Evolutionary conservation across 2,329 filamentous ascomycete genomes (phyloP), one percentile per base, ranked within the genome.

Genomic region (Alternaria sp.): DNA sequence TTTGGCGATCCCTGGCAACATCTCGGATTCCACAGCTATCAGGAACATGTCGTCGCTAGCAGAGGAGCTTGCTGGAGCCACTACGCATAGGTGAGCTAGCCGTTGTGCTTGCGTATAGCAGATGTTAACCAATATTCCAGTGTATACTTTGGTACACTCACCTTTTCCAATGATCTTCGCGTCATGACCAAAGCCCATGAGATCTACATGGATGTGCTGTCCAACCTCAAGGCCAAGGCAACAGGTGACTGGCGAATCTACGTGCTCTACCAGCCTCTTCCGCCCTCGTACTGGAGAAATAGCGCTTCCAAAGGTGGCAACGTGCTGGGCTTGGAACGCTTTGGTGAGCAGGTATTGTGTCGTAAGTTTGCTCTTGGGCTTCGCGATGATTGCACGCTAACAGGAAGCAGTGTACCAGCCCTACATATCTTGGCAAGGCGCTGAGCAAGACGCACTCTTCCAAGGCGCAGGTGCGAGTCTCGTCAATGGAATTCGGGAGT

Each of bases 161-260:
- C 70, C 2, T 70, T 77, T 34, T 65, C 65, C n/a, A 75, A 76
- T 40, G 74, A 77, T 36, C 57, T 67, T 56, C 72, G 61, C 11
- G 67, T 80, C 13, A 73, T 80, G 63, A 66, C 66, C 23, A 70
- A 77, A 42, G 77, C 77, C 7, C 72, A 78, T 39, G 74, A 74
- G 54, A 75, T 80, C 53, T 80, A 81, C 65, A 66, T 73, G 41
- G 72, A 75, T 11, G 74, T 81, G 56, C 71, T 79, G 41, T 69
- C 68, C 28, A 72, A 67, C 36, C 57, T 77, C 51, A 74, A 74
- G 40, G 66, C 60, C 9, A 58, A 64, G 40, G 66, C 70, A 1
- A 67, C 68, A 1, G 70, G 69, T 21, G 70, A 78, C 46, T 77
- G 76, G 63, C 52, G 69, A 14, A 74, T 72, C 14, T 69, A 77